phyloP scores from a whole-genome alignment of 352 stramenopile species.

The Pythium pectinolyticum region DNA sequence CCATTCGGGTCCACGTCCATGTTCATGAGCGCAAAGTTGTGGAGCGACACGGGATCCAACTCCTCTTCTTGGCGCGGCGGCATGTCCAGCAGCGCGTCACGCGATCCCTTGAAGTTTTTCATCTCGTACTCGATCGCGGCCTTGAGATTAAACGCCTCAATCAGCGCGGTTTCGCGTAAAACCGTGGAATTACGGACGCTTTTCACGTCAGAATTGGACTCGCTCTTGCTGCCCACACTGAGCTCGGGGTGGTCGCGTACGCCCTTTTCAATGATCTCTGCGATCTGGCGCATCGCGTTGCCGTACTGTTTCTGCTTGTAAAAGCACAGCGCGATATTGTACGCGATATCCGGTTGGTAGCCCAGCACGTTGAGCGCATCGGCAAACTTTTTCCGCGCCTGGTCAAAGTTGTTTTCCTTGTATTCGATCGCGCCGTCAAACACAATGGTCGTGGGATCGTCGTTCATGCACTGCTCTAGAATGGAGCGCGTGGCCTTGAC shows the following conservation, averaged over 20 bases:
- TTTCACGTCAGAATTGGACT: conserved; percentile 83
- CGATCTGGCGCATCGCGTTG: conserved; percentile 89
- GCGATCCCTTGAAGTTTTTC: conserved; percentile 88
- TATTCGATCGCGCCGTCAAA: conserved; percentile 84
- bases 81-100: conserved; percentile 93
- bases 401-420: conserved; percentile 88
- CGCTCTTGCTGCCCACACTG: conserved; percentile 91
- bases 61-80: conserved; percentile 90
- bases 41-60: conserved; percentile 90
- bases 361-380: conserved; percentile 93
- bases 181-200: conserved; percentile 92
- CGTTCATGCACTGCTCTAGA: conserved; percentile 89
- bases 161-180: conserved; percentile 90
- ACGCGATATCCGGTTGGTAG: conserved; percentile 92
- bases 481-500: conserved; percentile 88
- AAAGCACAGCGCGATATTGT: conserved; percentile 96
- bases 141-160: conserved; percentile 96
- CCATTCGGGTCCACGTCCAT: conserved; percentile 92
- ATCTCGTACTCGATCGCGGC: conserved; percentile 94
- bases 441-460: conserved; percentile 92
- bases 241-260: conserved; percentile 92
- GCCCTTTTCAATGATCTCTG: conserved; percentile 93
- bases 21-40: conserved; percentile 92
- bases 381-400: conserved; percentile 89
- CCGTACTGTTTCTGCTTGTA: conserved; percentile 93